Conservation (phyloP, 345 rosid genomes). For the Rhodamnia argentea region DNA sequence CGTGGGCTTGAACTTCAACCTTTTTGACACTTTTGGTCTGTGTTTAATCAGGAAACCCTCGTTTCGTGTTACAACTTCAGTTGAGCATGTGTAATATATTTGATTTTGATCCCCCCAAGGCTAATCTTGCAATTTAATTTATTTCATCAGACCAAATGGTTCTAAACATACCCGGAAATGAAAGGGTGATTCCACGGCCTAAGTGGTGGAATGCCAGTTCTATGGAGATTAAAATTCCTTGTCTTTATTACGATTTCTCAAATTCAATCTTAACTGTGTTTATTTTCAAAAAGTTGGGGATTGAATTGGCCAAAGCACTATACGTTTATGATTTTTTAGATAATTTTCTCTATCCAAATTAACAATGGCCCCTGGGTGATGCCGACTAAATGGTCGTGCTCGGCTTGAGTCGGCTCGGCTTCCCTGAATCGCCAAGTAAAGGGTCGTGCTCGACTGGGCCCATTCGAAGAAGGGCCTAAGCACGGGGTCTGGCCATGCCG, state of each 20-base stretch:
- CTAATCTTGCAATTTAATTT: background rate
- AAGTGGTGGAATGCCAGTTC: background rate
- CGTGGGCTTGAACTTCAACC: constrained; percentile 30
- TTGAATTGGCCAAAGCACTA: too few relatives aligned
- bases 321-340: too few relatives aligned
- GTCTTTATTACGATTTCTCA: too few relatives aligned
- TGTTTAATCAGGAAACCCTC: background rate
- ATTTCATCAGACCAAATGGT: background rate
- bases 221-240: too few relatives aligned
- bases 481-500: background rate
- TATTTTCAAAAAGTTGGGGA: too few relatives aligned
- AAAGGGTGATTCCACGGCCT: background rate
- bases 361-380: background rate
- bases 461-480: background rate
- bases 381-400: too few relatives aligned
- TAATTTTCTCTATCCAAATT: background rate
- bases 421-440: too few relatives aligned
- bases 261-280: too few relatives aligned
- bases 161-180: background rate
- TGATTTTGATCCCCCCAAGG: background rate
- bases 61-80: too few relatives aligned
- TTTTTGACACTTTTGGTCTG: background rate
- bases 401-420: too few relatives aligned
- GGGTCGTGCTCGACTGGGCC: background rate
- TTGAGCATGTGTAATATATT: background rate